A percentile compares a stretch with the other conserved stretches of the same genome.
phyloP scores from a whole-genome alignment of 179 eudicot species.

The Vitellaria paradoxa region DNA sequence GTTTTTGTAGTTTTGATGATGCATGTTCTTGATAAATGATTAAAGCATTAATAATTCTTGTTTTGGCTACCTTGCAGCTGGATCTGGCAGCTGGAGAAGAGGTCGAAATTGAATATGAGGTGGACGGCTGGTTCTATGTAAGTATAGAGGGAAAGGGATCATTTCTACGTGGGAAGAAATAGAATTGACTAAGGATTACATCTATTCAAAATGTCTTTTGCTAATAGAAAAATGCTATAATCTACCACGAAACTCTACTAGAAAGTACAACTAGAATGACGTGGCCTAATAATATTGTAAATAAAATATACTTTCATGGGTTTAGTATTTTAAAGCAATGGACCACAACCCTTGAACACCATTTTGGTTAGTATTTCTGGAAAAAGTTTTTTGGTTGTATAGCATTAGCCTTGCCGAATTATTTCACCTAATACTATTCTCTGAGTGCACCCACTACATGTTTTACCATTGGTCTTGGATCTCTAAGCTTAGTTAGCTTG shows the following conservation, averaged over 20 bases:
- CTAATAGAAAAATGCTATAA: neutral
- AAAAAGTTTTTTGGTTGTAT: too few species aligned
- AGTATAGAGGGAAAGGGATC: conserved; percentile 15
- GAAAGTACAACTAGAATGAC: too few species aligned
- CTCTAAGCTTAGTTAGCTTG: neutral
- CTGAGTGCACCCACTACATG: neutral
- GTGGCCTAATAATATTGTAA: too few species aligned
- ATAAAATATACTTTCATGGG: too few species aligned
- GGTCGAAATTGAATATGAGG: conserved; percentile 86
- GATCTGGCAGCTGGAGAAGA: conserved; percentile 94
- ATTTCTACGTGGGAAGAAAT: neutral
- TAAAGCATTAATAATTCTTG: neutral
- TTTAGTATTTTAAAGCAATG: too few species aligned
- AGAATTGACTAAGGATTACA: neutral
- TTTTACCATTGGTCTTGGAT: neutral
- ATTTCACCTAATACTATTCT: neutral
- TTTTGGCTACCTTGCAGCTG: conserved; percentile 49
- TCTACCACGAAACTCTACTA: too few species aligned
- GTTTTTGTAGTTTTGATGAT: neutral
- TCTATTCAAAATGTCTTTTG: neutral
- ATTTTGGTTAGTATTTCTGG: too few species aligned
- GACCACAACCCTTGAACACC: too few species aligned
- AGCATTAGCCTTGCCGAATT: neutral
- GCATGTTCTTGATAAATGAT: neutral
- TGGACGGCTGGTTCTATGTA: conserved; percentile 98